phyloP scores from a whole-genome alignment of 495 filamentous ascomycete species.

The Penicillium macrosclerotiorum region DNA sequence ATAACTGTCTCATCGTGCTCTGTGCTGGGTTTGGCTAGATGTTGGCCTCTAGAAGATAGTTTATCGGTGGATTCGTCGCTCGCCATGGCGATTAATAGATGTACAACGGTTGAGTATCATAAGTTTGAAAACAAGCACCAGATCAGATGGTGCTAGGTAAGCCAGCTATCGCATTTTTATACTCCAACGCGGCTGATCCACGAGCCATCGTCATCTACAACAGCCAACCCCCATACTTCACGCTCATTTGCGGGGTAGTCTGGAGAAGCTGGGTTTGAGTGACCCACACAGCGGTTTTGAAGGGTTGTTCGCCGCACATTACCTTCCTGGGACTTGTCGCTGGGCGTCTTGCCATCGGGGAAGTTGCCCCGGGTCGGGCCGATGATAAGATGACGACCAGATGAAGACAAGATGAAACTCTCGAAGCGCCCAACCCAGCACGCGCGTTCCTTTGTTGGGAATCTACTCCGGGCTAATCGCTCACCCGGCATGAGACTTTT shows the following conservation, averaged over 20 bases:
- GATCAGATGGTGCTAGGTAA: not conserved
- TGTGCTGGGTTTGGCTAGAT: not conserved
- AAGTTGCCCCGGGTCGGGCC: not conserved
- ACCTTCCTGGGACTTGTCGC: not conserved
- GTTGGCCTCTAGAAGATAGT: not conserved
- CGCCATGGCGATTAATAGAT: not conserved
- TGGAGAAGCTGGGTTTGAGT: not conserved
- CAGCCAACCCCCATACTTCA: not conserved
- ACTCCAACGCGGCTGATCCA: not conserved
- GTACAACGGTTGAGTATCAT: not conserved
- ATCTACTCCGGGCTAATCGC: no score
- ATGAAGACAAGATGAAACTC: not conserved
- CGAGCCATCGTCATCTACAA: not conserved
- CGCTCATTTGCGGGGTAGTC: not conserved
- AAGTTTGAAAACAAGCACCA: not conserved
- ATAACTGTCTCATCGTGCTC: slow-evolving; percentile 1
- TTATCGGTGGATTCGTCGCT: not conserved
- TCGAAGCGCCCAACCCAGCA: slow-evolving; percentile 1
- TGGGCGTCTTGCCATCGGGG: not conserved
- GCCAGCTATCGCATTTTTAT: not conserved
- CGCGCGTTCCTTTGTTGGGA: no score
- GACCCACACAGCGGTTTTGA: not conserved
- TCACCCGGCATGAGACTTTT: no score
- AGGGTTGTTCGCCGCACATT: not conserved
- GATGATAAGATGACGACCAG: not conserved